Percentiles rank a stretch among this genome's conserved stretches.
These are phyloP conservation scores for Cryphonectria japonica DNA, from an alignment of 2,329 filamentous ascomycete species.

Conservation along the genomic window DNA sequence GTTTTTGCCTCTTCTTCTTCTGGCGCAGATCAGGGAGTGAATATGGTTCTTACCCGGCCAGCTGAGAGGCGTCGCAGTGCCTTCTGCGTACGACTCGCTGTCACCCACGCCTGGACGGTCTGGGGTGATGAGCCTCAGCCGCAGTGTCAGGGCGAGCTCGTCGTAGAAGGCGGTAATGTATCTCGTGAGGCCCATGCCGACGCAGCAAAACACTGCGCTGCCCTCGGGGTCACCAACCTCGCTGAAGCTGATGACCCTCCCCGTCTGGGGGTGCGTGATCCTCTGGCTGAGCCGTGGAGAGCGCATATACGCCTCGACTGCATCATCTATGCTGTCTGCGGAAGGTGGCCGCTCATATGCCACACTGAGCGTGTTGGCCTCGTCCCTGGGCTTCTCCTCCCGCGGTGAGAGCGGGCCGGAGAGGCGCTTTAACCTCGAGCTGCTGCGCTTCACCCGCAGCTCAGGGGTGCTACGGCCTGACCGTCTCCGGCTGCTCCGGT, in stretches of 20 bases:
- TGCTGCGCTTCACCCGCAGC: slow-evolving; percentile 54
- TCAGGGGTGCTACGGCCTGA: slow-evolving; percentile 57
- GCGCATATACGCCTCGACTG: slow-evolving; percentile 82
- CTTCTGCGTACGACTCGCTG: slow-evolving; percentile 82
- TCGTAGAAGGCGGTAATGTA: slow-evolving; percentile 98
- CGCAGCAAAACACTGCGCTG: slow-evolving; percentile 92
- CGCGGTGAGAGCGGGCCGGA: slow-evolving; percentile 53
- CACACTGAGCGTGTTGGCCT: slow-evolving; percentile 38
- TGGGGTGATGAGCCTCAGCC: slow-evolving; percentile 87
- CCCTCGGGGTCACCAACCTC: slow-evolving; percentile 94
- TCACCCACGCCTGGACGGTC: slow-evolving; percentile 93
- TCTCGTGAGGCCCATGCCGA: slow-evolving; percentile 95
- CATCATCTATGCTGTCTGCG: slow-evolving; percentile 84
- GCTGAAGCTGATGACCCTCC: slow-evolving; percentile 89
- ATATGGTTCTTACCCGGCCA: slow-evolving; percentile 76
- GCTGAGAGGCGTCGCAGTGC: slow-evolving; percentile 81
- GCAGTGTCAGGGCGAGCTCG: slow-evolving; percentile 86
- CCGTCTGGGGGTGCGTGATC: slow-evolving; percentile 82
- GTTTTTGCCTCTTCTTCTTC: no score
- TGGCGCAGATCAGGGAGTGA: no score
- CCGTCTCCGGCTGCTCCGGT: slow-evolving; percentile 48
- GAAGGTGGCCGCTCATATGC: slow-evolving; percentile 76
- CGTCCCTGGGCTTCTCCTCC: slow-evolving; percentile 39
- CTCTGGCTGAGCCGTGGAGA: slow-evolving; percentile 86
- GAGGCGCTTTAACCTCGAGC: slow-evolving; percentile 61